Base-by-base conservation (phyloP, 306 rosid genomes). In the Cucumis hystrix region DNA sequence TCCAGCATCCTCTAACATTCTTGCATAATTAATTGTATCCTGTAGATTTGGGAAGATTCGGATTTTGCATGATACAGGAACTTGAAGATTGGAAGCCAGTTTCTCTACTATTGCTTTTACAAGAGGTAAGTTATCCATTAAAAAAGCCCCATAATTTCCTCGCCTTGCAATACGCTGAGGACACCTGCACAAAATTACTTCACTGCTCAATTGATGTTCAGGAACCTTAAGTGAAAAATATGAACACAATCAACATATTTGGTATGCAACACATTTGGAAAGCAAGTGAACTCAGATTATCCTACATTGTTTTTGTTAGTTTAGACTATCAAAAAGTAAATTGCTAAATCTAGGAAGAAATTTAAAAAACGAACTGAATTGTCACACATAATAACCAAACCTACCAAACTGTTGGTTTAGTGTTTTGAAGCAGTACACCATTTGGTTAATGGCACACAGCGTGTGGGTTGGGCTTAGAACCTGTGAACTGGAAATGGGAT, bases 91-190 rank as follows among this genome's bases (percentile, higher is more conserved):
- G 52, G 18, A 81, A 82, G 95, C 89, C 87, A 96, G 81, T 21
- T 96, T 96, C 78, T 92, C 91, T 45, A 92, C 97, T 1, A 96
- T 78, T 77, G 92, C 85, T 84, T 89, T 92, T 43, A 92, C 91
- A 33, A 92, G 89, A 68, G 99, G 92, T 63, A 96, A 97, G 83
- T 96, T 88, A 78, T 92, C 97, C 99, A 96, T 96, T n/a, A 96
- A 81, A 76, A 96, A 96, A 63, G 98, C 98, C 60, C 99, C 98
- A 79, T 96, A 92, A 74, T 96, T 69, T 54, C 99, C 98, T 52
- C 96, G 80, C 79, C 83, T 86, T 28, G 97, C 98, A 82, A 96
- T 96, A 67, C 99, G 92, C 82, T 96, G 99, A 49, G 99, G 99
- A 83, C 99, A 96, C 83, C 98, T 96, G 87, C 59, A 78, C 10